phyloP scores from a whole-genome alignment of 306 rosid species.

The Cucurbita pepo region DNA sequence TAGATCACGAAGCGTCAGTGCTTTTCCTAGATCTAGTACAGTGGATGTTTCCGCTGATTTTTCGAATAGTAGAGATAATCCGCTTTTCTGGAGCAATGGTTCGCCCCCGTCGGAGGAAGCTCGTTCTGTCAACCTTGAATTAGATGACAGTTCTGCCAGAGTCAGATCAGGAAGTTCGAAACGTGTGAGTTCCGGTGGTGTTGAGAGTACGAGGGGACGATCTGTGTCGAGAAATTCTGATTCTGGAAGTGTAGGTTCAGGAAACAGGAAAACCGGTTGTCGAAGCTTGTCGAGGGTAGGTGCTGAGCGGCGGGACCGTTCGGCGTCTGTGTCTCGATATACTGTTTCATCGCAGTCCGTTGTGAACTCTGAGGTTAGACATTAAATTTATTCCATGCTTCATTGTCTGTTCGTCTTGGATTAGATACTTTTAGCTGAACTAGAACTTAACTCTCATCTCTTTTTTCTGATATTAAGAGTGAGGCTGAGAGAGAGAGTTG shows the following conservation, averaged over 20 bases:
- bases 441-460: background rate
- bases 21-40: slow-evolving; percentile 26
- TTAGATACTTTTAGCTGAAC: background rate
- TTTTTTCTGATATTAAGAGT: slow-evolving; percentile 34
- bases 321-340: slow-evolving; percentile 46
- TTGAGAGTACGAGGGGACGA: slow-evolving; percentile 27
- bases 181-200: background rate
- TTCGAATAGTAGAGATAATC: slow-evolving; percentile 72
- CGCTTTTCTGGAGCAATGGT: slow-evolving; percentile 36
- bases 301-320: slow-evolving; percentile 35
- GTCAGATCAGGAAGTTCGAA: background rate
- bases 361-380: slow-evolving; percentile 50
- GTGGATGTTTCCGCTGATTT: slow-evolving; percentile 29
- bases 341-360: slow-evolving; percentile 31
- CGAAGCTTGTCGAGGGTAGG: slow-evolving; percentile 38
- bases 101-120: slow-evolving; percentile 11
- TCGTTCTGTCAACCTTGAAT: slow-evolving; percentile 2
- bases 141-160: background rate
- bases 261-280: slow-evolving; percentile 15
- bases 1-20: slow-evolving; percentile 79
- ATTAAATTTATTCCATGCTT: background rate
- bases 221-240: slow-evolving; percentile 19
- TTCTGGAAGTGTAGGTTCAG: slow-evolving; percentile 8
- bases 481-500: slow-evolving; percentile 45
- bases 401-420: background rate